Evolutionary conservation across 2,329 filamentous ascomycete genomes (phyloP).

Genomic region (Chalaropsis thielavioides): DNA sequence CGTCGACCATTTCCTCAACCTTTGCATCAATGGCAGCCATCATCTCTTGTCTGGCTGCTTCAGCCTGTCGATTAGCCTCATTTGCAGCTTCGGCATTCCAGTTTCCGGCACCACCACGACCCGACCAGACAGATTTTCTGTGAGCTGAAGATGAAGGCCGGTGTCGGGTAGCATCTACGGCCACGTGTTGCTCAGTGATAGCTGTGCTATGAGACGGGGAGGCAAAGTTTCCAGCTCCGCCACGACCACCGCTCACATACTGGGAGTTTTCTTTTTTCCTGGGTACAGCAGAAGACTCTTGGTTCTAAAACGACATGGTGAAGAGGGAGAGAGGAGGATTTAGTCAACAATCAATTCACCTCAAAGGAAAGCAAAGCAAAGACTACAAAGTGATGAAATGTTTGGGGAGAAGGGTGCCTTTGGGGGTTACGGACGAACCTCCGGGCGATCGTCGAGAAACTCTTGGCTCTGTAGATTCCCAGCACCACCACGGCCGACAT

Average conservation of each 20-base stretch:
- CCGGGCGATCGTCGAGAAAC: constrained; percentile 25
- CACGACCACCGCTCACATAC: constrained; percentile 38
- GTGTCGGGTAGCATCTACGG: background rate
- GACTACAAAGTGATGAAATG: background rate
- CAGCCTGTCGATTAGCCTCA: constrained; percentile 16
- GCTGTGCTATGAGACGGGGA: constrained; percentile 28
- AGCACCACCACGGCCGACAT: constrained; percentile 43
- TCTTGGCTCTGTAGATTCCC: constrained; percentile 44
- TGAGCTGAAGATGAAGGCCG: background rate
- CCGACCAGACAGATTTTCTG: constrained; percentile 24
- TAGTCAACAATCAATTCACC: background rate
- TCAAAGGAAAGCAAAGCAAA: background rate
- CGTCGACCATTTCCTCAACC: constrained; percentile 30
- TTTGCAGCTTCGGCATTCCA: constrained; percentile 24
- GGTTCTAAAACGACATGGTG: background rate
- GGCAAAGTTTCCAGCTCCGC: constrained; percentile 48
- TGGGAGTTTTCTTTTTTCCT: constrained; percentile 23
- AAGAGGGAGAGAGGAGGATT: background rate
- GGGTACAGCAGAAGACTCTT: constrained; percentile 21
- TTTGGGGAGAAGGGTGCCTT: background rate
- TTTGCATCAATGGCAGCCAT: constrained; percentile 26
- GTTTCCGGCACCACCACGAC: constrained; percentile 40
- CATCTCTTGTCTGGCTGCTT: constrained; percentile 22
- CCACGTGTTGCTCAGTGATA: constrained; percentile 20
- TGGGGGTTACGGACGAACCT: constrained; percentile 20